Evolutionary conservation across 371 early-diverging fungal genomes (phyloP).

Genomic region (Scutellospora calospora): DNA sequence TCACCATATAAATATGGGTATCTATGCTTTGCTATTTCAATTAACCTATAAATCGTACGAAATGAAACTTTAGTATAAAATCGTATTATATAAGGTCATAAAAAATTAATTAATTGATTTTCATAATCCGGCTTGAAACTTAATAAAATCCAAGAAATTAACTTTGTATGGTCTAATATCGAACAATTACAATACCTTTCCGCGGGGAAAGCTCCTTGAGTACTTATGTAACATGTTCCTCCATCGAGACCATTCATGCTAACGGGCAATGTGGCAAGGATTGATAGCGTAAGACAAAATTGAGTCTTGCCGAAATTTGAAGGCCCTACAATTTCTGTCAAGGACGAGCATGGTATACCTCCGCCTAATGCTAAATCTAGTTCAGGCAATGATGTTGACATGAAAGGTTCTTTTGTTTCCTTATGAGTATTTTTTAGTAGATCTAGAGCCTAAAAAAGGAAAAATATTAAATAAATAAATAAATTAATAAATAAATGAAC

Average conservation of each 20-base stretch:
- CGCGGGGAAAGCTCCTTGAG: conserved; percentile 40
- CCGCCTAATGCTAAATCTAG: conserved; percentile 41
- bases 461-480: background rate
- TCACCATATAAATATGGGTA: conserved; percentile 31
- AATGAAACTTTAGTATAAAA: too few species aligned
- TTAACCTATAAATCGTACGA: conserved; percentile 6
- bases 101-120: too few species aligned
- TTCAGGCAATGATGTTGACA: conserved; percentile 32
- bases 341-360: conserved; percentile 41
- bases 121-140: background rate
- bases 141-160: too few species aligned
- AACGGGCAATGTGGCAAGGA: conserved; percentile 35
- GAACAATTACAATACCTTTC: conserved; percentile 26
- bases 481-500: background rate
- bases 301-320: conserved; percentile 44
- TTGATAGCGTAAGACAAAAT: conserved; percentile 39
- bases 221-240: conserved; percentile 42
- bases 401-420: conserved; percentile 9
- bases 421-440: background rate
- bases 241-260: conserved; percentile 40
- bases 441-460: background rate
- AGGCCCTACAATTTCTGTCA: conserved; percentile 44
- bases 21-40: conserved; percentile 37
- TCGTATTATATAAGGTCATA: too few species aligned
- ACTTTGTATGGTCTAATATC: background rate